Evolutionary conservation across 2,329 filamentous ascomycete species (phyloP).

Genomic region (Aureobasidium sp.): DNA sequence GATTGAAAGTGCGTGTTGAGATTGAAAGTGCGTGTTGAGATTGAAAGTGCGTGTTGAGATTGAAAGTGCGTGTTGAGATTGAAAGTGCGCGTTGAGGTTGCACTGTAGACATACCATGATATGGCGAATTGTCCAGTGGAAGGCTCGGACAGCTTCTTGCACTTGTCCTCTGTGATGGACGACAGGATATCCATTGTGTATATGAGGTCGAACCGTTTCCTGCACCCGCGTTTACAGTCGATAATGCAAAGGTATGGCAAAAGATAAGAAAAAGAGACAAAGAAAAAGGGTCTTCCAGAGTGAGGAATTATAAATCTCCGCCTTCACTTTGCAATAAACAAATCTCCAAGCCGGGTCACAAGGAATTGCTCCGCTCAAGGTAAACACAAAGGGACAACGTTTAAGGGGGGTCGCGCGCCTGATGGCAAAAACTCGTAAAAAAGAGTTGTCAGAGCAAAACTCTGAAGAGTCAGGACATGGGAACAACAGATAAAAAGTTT

Average conservation of each 20-base stretch:
- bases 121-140: slow-evolving; percentile 19
- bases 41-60: too few relatives aligned
- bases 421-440: not conserved
- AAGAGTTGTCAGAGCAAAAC: not conserved
- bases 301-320: not conserved
- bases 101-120: slow-evolving; percentile 16
- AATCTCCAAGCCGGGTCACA: not conserved
- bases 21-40: too few relatives aligned
- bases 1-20: too few relatives aligned
- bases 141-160: slow-evolving; percentile 17
- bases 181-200: slow-evolving; percentile 3
- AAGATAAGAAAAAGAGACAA: not conserved
- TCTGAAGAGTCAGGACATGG: not conserved
- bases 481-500: not conserved
- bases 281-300: too few relatives aligned
- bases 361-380: not conserved
- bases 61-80: too few relatives aligned
- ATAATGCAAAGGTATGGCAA: not conserved
- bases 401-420: not conserved
- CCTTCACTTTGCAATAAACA: not conserved
- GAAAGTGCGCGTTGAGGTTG: not conserved
- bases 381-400: not conserved
- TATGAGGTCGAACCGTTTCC: not conserved
- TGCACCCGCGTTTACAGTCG: not conserved
- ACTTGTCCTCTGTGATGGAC: slow-evolving; percentile 13